These are phyloP conservation scores for Ceratobasidium papillatum DNA, from an alignment of 1,284 basidiomycete species.

Conservation along the genomic window DNA sequence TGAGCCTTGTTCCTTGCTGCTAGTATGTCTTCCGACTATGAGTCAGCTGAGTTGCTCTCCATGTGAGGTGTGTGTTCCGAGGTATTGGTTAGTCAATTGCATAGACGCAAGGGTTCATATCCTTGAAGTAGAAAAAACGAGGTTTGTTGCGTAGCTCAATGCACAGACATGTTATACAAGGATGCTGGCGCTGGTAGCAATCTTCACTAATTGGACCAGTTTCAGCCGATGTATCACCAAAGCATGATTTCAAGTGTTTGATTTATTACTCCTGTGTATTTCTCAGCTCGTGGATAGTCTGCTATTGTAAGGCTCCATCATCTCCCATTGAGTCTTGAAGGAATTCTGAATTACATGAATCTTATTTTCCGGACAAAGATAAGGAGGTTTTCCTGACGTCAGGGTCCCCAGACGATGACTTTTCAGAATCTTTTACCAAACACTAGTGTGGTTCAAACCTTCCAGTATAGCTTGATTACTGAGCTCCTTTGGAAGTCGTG, in stretches of 20 bases:
- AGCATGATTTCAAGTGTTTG: conserved; percentile 45
- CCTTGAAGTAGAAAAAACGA: conserved; percentile 46
- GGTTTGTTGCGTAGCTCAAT: conserved; percentile 43
- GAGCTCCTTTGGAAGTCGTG: no score
- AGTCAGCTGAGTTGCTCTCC: conserved; percentile 30
- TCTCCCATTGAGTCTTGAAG: conserved; percentile 42
- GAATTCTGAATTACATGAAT: conserved; percentile 46
- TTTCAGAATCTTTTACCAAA: no score
- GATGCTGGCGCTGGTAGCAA: conserved; percentile 46
- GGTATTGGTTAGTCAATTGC: not conserved
- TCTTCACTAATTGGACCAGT: conserved; percentile 46
- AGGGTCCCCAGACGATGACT: no score
- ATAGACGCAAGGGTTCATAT: conserved; percentile 43
- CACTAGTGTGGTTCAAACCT: no score
- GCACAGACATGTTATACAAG: conserved; percentile 47
- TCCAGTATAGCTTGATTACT: no score
- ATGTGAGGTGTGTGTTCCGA: not conserved
- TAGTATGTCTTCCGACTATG: conserved; percentile 31
- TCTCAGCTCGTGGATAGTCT: conserved; percentile 52
- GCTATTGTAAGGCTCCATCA: conserved; percentile 49
- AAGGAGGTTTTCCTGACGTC: no score
- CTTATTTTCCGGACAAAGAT: no score
- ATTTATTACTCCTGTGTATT: conserved; percentile 51
- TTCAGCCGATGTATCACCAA: conserved; percentile 39
- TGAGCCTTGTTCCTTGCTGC: conserved; percentile 43